These are phyloP conservation scores for Ophiocordyceps unilateralis DNA, from an alignment of 2,329 filamentous ascomycete genomes.

Conservation along the genomic window DNA sequence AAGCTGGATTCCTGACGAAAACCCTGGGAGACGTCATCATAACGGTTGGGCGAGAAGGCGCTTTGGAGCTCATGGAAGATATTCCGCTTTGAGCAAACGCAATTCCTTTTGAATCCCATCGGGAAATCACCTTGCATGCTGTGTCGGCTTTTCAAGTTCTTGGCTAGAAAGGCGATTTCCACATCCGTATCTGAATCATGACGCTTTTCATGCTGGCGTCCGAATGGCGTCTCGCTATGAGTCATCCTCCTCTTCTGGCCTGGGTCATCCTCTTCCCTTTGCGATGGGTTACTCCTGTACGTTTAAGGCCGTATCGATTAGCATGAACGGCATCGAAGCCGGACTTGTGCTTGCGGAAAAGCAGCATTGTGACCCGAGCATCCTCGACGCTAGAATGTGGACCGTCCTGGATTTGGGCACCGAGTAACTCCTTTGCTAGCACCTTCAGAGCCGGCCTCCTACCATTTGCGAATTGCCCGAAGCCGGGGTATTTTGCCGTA, in stretches of 20 bases:
- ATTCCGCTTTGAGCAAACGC: slow-evolving; percentile 37
- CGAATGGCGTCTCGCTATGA: background rate
- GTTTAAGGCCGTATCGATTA: slow-evolving; percentile 38
- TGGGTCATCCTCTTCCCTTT: slow-evolving; percentile 19
- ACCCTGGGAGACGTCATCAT: slow-evolving; percentile 58
- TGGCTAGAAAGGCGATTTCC: background rate
- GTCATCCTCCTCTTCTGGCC: slow-evolving; percentile 7
- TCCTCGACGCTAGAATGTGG: slow-evolving; percentile 57
- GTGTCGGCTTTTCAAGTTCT: background rate
- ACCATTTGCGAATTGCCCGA: slow-evolving; percentile 50
- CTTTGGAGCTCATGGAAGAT: slow-evolving; percentile 50
- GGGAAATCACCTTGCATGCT: background rate
- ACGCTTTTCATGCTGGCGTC: background rate
- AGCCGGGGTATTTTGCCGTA: slow-evolving; percentile 61
- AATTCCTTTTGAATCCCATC: slow-evolving; percentile 14
- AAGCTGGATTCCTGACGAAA: slow-evolving; percentile 56
- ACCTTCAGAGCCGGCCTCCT: slow-evolving; percentile 49
- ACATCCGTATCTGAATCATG: background rate
- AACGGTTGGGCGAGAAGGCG: slow-evolving; percentile 47
- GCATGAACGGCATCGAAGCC: slow-evolving; percentile 71
- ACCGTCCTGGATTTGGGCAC: slow-evolving; percentile 44
- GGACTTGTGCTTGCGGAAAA: slow-evolving; percentile 70
- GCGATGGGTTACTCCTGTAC: slow-evolving; percentile 4
- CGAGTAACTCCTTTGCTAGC: slow-evolving; percentile 38
- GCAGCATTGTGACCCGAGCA: slow-evolving; percentile 74